Evolutionary conservation across 768 basidiomycete genomes (phyloP), one percentile per base, ranked within the genome.

Genomic region (Clitopilus hobsonii): DNA sequence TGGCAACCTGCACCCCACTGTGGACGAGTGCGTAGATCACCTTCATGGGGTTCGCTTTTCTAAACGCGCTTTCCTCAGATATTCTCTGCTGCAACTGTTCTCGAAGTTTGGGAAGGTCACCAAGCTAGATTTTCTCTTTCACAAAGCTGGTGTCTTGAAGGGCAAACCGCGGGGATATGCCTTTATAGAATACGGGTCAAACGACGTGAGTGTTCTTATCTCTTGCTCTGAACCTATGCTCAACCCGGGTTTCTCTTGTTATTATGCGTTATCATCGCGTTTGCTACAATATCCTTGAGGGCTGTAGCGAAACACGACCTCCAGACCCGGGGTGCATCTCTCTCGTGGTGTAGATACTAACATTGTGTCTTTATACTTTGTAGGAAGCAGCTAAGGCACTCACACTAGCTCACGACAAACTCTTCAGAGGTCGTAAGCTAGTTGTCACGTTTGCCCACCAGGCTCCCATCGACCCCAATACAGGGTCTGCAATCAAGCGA

Each of bases 161-260:
- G 97, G 97, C 16, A 97, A 91, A 67, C 95, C 97, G 0, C 78
- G 95, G 11, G 96, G 97, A 5, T 98, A 96, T 69, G 95, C 94
- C 0, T 99, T 98, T 61, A 72, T 99, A 28, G 92, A 98, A 72
- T 98, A 86, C 63, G 77, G 77, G 26, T 80, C 80, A 41, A 78
- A 85, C 72, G 83, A 85, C 72, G 96, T 98, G 72, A 77, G 91
- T 86, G 51, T 47, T 27, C 7, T 49, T 30, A 48, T 61, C 58
- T 55, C 62, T 53, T 48, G 24, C 55, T 41, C 53, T 50, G 48
- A 54, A 50, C 53, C 49, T 53, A 64, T 63, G 71, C 80, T 83
- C 71, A 82, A 73, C 75, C 79, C 73, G 76, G 76, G 74, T 74
- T 69, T 68, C 55, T 64, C 69, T 70, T 56, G 51, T 58, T 57